Evolutionary conservation across 345 rosid species (phyloP).

Genomic region (Ailanthus altissimus): DNA sequence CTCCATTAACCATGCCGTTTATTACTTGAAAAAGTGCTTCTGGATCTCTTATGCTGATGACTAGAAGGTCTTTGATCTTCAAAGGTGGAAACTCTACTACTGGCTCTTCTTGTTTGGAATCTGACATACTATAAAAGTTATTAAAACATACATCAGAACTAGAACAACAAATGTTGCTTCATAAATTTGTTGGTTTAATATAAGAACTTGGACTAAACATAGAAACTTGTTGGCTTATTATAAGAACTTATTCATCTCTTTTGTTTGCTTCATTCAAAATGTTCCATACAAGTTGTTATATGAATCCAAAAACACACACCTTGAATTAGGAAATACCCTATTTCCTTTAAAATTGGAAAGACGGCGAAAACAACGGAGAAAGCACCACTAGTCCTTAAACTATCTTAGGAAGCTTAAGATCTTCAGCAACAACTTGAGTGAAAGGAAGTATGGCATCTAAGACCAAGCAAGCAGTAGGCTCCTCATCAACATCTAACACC

Average conservation of each 20-base stretch:
- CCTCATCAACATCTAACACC: slow-evolving; percentile 14
- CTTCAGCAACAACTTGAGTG: slow-evolving; percentile 34
- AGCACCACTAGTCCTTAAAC: slow-evolving; percentile 38
- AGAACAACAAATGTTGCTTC: neutral
- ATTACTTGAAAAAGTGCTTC: slow-evolving; percentile 8
- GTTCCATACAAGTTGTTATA: no score
- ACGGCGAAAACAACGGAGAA: slow-evolving; percentile 33
- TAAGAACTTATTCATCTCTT: no score
- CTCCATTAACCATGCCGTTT: slow-evolving; percentile 15
- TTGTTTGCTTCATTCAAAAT: no score
- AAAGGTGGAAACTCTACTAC: slow-evolving; percentile 33
- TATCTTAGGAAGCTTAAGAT: slow-evolving; percentile 29
- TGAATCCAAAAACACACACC: neutral
- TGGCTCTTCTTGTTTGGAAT: slow-evolving; percentile 23
- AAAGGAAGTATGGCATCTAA: slow-evolving; percentile 32
- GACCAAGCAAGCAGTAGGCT: slow-evolving; percentile 30
- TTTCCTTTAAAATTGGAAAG: slow-evolving; percentile 35
- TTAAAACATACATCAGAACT: neutral
- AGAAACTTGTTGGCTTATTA: neutral
- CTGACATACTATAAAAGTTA: slow-evolving; percentile 5
- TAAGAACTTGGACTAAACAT: neutral
- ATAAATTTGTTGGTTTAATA: neutral
- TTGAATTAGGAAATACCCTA: slow-evolving; percentile 37
- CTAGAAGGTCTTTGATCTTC: slow-evolving; percentile 32
- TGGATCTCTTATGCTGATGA: neutral